Evolutionary conservation across 2,329 filamentous ascomycete species (phyloP), one percentile per base, ranked within the genome.

Genomic region (Mycosphaerella arachidis): DNA sequence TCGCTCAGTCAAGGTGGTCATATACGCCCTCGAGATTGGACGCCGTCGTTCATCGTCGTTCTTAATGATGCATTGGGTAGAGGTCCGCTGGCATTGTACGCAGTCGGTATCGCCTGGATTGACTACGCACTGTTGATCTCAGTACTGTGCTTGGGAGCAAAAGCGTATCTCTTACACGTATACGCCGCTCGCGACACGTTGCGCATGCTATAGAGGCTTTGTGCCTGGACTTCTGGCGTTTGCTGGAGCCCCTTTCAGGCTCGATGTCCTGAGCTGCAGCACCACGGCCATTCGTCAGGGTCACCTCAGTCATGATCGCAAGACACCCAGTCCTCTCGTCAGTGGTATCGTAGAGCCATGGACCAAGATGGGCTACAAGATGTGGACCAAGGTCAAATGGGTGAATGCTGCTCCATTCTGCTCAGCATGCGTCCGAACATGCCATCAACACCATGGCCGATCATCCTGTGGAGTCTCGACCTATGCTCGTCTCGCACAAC

Each of bases 1-100:
- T 6, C 67, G 62, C 33, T 68, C 63, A n/a, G 65, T 66, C 56
- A 69, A 59, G 9, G 67, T 64, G 46, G 48, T 64, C 64, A 69
- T 65, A 57, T 69, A 69, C 10, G 67, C 67, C 48, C 67, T 48
- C 0, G 66, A 68, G 8, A 69, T 66, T 3, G 67, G 67, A 35
- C 62, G 53, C 18, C 67, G 52, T 43, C 67, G 57, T 55, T 69
- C 67, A 46, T 69, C 67, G 45, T 69, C 67, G 31, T 68, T 66
- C 54, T 66, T 67, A 53, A 69, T 69, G n/a, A 69, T 51, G 51
- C 67, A 69, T 31, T 66, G 60, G 13, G 63, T 59, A 10, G 60
- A 62, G 16, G 62, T 61, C 43, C 67, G 57, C 40, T 62, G 63
- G 59, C 67, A 69, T 51, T 69, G 67, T n/a, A 60, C 37, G 56